Evolutionary conservation across 495 filamentous ascomycete species (phyloP).

Genomic region (Penicillium coprophilum): DNA sequence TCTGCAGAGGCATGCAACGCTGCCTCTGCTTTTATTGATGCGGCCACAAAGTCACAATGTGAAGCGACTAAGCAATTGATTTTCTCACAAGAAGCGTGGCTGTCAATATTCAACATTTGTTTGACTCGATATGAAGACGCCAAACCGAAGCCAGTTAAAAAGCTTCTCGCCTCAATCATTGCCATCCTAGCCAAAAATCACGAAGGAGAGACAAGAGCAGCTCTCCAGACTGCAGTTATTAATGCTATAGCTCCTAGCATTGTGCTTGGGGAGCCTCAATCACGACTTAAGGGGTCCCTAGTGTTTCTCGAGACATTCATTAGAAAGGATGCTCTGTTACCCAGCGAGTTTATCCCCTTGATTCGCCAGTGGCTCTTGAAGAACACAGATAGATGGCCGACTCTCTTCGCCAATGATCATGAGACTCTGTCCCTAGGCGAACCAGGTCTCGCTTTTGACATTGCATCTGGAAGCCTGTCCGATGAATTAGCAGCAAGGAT

Average conservation of each 20-base stretch:
- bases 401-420: constrained; percentile 35
- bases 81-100: constrained; percentile 54
- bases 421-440: constrained; percentile 28
- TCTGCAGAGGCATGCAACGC: constrained; percentile 47
- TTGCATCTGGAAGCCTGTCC: constrained; percentile 9
- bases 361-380: constrained; percentile 35
- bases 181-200: constrained; percentile 53
- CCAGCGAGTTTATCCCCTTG: constrained; percentile 33
- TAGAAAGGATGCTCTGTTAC: constrained; percentile 36
- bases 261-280: constrained; percentile 41
- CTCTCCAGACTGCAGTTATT: constrained; percentile 25
- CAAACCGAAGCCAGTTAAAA: constrained; percentile 71
- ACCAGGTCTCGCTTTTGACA: constrained; percentile 14
- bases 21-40: constrained; percentile 47
- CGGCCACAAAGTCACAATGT: constrained; percentile 39
- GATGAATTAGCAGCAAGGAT: constrained; percentile 29
- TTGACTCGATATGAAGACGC: constrained; percentile 72
- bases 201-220: constrained; percentile 23
- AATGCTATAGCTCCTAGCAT: constrained; percentile 37
- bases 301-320: constrained; percentile 45
- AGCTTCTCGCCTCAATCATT: constrained; percentile 62
- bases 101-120: constrained; percentile 65
- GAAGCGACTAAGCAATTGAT: constrained; percentile 36
- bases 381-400: constrained; percentile 31
- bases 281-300: constrained; percentile 42